A percentile compares a stretch with the other conserved stretches of the same genome.
Conservation (phyloP, 2,329 filamentous ascomycete genomes). For the Aureobasidium sp. region DNA sequence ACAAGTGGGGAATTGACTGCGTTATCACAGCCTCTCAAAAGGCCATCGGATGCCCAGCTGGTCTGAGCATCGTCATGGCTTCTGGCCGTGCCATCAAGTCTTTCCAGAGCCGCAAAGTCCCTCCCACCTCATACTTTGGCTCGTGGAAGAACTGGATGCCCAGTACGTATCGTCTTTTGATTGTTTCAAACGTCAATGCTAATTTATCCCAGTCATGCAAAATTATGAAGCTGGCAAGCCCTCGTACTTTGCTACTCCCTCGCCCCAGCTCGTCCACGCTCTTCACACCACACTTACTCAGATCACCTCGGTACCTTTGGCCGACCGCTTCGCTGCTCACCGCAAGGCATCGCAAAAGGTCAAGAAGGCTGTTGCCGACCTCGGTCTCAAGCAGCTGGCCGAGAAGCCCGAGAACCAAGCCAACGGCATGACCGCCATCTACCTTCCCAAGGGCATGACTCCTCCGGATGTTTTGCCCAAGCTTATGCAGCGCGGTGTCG, state of each 20-base stretch:
- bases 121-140: constrained; percentile 84
- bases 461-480: constrained; percentile 78
- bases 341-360: constrained; percentile 72
- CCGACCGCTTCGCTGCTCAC: constrained; percentile 78
- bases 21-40: constrained; percentile 95
- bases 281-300: constrained; percentile 83
- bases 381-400: constrained; percentile 84
- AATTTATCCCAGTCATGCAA: constrained; percentile 66
- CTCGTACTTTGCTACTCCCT: constrained; percentile 95
- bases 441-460: constrained; percentile 76
- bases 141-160: constrained; percentile 97
- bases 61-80: constrained; percentile 88
- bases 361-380: constrained; percentile 71
- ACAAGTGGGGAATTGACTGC: constrained; percentile 87
- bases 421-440: constrained; percentile 97
- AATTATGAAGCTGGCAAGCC: constrained; percentile 98
- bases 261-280: constrained; percentile 87
- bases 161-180: constrained; percentile 47
- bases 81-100: constrained; percentile 78
- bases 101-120: constrained; percentile 73
- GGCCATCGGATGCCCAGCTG: constrained; percentile 90
- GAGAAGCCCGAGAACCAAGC: constrained; percentile 83
- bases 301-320: constrained; percentile 72
- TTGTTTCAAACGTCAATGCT: not conserved
- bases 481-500: constrained; percentile 76